Base-by-base conservation (phyloP, 768 basidiomycete genomes). In the Russula compacta region DNA sequence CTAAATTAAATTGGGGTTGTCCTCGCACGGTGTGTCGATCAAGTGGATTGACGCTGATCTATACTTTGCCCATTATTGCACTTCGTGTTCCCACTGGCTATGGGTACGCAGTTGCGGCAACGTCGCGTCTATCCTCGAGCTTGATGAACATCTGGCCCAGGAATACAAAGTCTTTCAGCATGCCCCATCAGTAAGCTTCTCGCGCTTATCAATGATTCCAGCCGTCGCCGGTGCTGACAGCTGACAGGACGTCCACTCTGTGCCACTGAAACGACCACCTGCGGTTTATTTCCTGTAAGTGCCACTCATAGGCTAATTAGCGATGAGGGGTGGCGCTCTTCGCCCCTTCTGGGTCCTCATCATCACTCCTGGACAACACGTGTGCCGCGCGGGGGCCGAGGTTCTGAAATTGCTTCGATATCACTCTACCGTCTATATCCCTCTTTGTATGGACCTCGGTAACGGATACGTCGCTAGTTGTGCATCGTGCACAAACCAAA, bases 151-250 rank as follows among this genome's bases (percentile, higher is more conserved):
- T 67, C 81, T 98, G 35, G 83, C 83, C 32, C 94, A 97, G 71
- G 91, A 94, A 72, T 99, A 98, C 76, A 95, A 95, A 70, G 93
- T 95, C 17, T 98, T 99, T 73, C 80, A 84, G 44, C 90, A 92
- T 69, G 95, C 95, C 6, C 84, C 92, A 1, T 80, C 90, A 72
- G 90, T 91, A 72, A 69, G 86, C 78, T 40, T 56, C 29, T 60
- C 51, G 24, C 29, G 8, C 5, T 17, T 38, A 38, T 60, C 24
- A 4, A 15, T 1, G 4, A 8, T 35, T 46, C 24, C n/a, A 9
- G 49, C 60, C 21, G 33, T 29, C 38, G 24, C 33, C 35, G 29
- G 21, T 35, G 17, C 24, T 38, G 29, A 49, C 9, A 36, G n/a
- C 36, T 17, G 52, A 11, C 68, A 93, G 89, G 92, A 92, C 64